Base-by-base conservation (phyloP, 2,329 filamentous ascomycete species). In the Beauveria brongniartii region DNA sequence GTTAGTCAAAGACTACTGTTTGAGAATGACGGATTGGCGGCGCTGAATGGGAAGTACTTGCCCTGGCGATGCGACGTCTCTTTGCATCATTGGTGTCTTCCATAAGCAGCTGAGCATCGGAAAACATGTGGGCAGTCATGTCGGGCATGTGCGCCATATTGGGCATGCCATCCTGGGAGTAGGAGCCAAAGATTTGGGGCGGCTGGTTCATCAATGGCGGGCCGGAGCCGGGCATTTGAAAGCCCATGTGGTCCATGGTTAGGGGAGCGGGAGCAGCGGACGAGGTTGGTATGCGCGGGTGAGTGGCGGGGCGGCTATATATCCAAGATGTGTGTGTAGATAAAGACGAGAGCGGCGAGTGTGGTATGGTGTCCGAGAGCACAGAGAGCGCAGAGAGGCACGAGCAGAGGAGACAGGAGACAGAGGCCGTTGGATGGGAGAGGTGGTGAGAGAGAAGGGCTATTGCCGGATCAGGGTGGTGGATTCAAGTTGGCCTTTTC, bases 1-100 rank as follows among this genome's bases (percentile, higher is more conserved):
- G 46, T 58, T 51, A 58, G 55, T 18, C 22, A 1, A 7, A 20
- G 46, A 34, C 28, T 8, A 44, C 9, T 9, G 12, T 20, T 5
- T 14, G 28, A 24, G 5, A 9, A 8, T n/a, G 41, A 43, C 41
- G 34, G 34, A 37, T 5, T 37, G 12, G 34, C 34, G 34, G 34
- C 34, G 34, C 34, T 14, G 34, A 37, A 37, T 5, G 10, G 8
- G 3, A 22, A 30, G n/a, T 37, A 59, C 85, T 78, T 82, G 93
- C 90, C 77, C 91, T 85, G 63, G 92, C 91, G 68, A 96, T 96
- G 69, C 92, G 85, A 74, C 92, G 83, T 71, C 92, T 83, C 80
- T 96, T 97, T 22, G 92, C 85, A 70, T 97, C 93, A 68, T 87
- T 90, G 59, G 82, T 82, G 67, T 89, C 86, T 65, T 87, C 84